Evolutionary conservation across 2,329 filamentous ascomycete species (phyloP).

Genomic region (Taxawa tesnikishii): DNA sequence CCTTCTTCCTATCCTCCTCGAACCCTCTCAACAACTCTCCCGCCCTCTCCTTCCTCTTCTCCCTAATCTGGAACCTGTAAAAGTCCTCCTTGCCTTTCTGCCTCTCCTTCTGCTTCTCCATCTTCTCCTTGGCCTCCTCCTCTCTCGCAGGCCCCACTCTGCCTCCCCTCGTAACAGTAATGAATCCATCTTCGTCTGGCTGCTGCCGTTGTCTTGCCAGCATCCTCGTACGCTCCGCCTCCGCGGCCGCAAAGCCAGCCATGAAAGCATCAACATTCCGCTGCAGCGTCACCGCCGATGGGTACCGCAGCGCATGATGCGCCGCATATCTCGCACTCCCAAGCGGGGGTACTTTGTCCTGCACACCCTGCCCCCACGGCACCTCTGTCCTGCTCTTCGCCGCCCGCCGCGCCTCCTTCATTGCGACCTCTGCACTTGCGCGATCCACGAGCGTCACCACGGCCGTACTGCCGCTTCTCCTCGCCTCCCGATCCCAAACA

Average conservation of each 20-base stretch:
- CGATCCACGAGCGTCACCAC: constrained; percentile 76
- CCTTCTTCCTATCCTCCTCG: constrained; percentile 61
- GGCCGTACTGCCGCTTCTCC: constrained; percentile 64
- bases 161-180: constrained; percentile 77
- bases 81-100: constrained; percentile 57
- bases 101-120: constrained; percentile 51
- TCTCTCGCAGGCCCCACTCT: constrained; percentile 59
- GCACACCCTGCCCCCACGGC: constrained; percentile 53
- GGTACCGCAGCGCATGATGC: constrained; percentile 62
- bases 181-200: constrained; percentile 89
- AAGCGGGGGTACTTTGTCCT: constrained; percentile 43
- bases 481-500: constrained; percentile 60
- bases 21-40: constrained; percentile 57
- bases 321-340: constrained; percentile 42
- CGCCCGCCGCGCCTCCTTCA: constrained; percentile 61
- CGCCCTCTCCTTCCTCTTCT: constrained; percentile 67
- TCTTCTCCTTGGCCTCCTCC: constrained; percentile 52
- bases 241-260: constrained; percentile 55
- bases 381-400: constrained; percentile 46
- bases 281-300: constrained; percentile 55
- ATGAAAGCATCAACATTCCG: constrained; percentile 75
- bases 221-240: constrained; percentile 53
- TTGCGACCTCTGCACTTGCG: constrained; percentile 59
- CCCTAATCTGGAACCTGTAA: constrained; percentile 72
- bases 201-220: constrained; percentile 56